Evolutionary conservation across 2,329 filamentous ascomycete genomes (phyloP).

Genomic region (Xylaria sp.): DNA sequence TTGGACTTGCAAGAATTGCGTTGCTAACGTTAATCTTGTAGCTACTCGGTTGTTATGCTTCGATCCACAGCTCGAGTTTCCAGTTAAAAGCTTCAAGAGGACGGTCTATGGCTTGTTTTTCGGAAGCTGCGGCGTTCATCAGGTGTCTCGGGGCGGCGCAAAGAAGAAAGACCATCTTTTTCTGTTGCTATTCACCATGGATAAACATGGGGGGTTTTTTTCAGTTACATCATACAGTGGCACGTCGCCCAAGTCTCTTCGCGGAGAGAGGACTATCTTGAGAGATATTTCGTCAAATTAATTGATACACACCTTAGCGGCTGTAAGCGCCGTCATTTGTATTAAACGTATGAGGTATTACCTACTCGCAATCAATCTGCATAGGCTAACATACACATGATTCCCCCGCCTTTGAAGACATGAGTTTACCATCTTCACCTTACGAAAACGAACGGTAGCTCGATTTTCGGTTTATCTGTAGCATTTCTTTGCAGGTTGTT

Average conservation of each 20-base stretch:
- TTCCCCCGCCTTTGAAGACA: conserved; percentile 18
- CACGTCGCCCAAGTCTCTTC: background rate
- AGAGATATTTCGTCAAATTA: background rate
- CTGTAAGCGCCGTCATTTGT: conserved; percentile 7
- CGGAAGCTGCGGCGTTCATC: conserved; percentile 34
- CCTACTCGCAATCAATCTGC: background rate
- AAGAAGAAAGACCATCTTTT: background rate
- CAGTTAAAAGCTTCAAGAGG: conserved; percentile 28
- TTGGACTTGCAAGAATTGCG: background rate
- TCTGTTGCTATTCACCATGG: background rate
- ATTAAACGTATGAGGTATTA: conserved; percentile 6
- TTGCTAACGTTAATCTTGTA: conserved; percentile 43
- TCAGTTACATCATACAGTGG: background rate
- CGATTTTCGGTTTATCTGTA: background rate
- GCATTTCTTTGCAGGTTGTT: background rate
- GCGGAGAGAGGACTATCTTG: background rate
- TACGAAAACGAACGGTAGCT: background rate
- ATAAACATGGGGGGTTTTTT: background rate
- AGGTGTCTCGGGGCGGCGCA: background rate
- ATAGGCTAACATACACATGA: conserved; percentile 6
- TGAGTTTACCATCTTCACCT: background rate
- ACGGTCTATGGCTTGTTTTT: conserved; percentile 11
- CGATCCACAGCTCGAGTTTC: conserved; percentile 52
- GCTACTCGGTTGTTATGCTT: conserved; percentile 62
- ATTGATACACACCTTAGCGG: background rate